Conservation (phyloP, 805 yeast genomes). For the Nakazawaea holstii region DNA sequence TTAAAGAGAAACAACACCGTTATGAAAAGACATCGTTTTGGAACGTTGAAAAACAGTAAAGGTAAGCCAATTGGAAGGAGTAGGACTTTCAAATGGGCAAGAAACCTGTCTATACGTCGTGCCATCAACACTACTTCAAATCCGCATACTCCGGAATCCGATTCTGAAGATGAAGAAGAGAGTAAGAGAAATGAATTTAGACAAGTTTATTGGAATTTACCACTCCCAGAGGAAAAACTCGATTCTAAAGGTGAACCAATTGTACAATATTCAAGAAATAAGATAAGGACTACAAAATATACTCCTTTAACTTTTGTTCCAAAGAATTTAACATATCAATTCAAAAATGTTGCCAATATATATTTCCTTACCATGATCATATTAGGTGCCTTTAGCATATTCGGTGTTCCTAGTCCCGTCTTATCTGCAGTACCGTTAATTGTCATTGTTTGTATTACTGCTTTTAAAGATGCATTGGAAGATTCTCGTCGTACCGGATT, state of each 20-base stretch:
- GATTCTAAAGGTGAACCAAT: slow-evolving; percentile 26
- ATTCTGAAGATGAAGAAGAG: slow-evolving; percentile 14
- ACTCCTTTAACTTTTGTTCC: slow-evolving; percentile 56
- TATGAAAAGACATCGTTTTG: slow-evolving; percentile 84
- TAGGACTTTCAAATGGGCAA: slow-evolving; percentile 39
- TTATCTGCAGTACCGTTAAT: slow-evolving; percentile 77
- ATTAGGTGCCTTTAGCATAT: slow-evolving; percentile 58
- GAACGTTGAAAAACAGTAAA: slow-evolving; percentile 73
- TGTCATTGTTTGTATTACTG: slow-evolving; percentile 72
- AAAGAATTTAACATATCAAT: slow-evolving; percentile 48
- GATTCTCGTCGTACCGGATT: slow-evolving; percentile 61
- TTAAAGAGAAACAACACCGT: slow-evolving; percentile 36
- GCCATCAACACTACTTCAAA: slow-evolving; percentile 15
- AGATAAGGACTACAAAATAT: slow-evolving; percentile 58
- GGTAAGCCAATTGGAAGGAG: slow-evolving; percentile 62
- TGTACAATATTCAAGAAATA: slow-evolving; percentile 43
- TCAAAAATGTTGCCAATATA: slow-evolving; percentile 54
- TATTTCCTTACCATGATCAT: slow-evolving; percentile 52
- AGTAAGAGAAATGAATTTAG: slow-evolving; percentile 9
- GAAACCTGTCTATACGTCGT: slow-evolving; percentile 16
- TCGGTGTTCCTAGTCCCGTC: slow-evolving; percentile 71
- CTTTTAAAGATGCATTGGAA: slow-evolving; percentile 72
- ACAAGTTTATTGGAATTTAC: slow-evolving; percentile 15
- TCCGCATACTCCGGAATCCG: slow-evolving; percentile 12
- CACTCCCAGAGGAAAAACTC: slow-evolving; percentile 51